These are phyloP conservation scores for Hanseniaspora taiwanica DNA, from an alignment of 805 yeast species.

Conservation along the genomic window DNA sequence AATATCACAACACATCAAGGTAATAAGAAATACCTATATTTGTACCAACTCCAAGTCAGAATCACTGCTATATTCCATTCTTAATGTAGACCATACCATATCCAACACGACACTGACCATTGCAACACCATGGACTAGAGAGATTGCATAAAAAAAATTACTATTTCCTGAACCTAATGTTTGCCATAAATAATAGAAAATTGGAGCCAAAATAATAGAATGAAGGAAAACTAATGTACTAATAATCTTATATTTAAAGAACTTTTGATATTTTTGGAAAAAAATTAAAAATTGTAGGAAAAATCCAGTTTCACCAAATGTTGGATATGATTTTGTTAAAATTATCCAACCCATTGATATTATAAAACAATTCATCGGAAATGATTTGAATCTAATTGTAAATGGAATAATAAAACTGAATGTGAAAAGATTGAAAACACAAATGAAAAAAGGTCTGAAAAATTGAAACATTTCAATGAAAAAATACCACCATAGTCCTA, in stretches of 20 bases:
- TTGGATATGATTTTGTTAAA: conserved; percentile 76
- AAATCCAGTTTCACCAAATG: conserved; percentile 61
- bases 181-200: conserved; percentile 90
- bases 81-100: conserved; percentile 66
- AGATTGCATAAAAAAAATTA: conserved; percentile 91
- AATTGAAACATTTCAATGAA: conserved; percentile 91
- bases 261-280: conserved; percentile 33
- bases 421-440: conserved; percentile 69
- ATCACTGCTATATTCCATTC: conserved; percentile 48
- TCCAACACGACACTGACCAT: conserved; percentile 59
- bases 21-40: conserved; percentile 24
- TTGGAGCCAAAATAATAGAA: conserved; percentile 61
- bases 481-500: conserved; percentile 98
- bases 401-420: conserved; percentile 60
- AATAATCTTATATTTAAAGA: conserved; percentile 33
- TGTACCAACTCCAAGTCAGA: conserved; percentile 36
- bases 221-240: conserved; percentile 40
- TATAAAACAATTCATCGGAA: conserved; percentile 41
- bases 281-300: conserved; percentile 35
- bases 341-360: conserved; percentile 38
- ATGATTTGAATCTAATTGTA: conserved; percentile 47
- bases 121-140: conserved; percentile 63
- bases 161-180: conserved; percentile 89
- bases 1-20: neutral
- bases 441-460: conserved; percentile 70